These are phyloP conservation scores for Hansenula anomala DNA, from an alignment of 1,139 yeast species.

Conservation along the genomic window DNA sequence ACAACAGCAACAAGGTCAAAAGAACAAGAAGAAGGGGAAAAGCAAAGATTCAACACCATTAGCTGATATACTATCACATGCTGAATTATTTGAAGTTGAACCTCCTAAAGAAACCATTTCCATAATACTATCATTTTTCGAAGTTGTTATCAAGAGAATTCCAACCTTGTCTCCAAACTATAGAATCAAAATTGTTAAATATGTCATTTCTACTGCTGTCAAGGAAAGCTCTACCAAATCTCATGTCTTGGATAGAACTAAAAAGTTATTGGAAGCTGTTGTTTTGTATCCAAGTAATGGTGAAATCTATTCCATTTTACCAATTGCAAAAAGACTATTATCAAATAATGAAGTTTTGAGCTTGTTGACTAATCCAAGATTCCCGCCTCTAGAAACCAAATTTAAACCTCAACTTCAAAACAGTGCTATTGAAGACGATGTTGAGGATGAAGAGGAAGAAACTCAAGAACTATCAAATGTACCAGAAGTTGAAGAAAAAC, in stretches of 20 bases:
- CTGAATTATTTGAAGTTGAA: slow-evolving; percentile 46
- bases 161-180: slow-evolving; percentile 55
- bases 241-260: slow-evolving; percentile 26
- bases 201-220: slow-evolving; percentile 34
- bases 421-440: slow-evolving; percentile 15
- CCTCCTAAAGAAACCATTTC: slow-evolving; percentile 35
- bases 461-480: slow-evolving; percentile 13
- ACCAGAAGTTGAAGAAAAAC: slow-evolving; percentile 6
- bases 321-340: slow-evolving; percentile 52
- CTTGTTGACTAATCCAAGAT: slow-evolving; percentile 68
- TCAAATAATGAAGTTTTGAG: slow-evolving; percentile 42
- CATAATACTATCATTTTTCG: slow-evolving; percentile 45
- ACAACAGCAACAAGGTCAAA: slow-evolving; percentile 16
- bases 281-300: slow-evolving; percentile 63
- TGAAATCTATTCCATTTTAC: slow-evolving; percentile 57
- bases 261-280: slow-evolving; percentile 41
- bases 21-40: slow-evolving; percentile 38
- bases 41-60: slow-evolving; percentile 42
- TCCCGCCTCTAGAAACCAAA: slow-evolving; percentile 42
- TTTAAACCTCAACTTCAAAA: slow-evolving; percentile 10
- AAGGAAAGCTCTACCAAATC: slow-evolving; percentile 22
- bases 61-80: slow-evolving; percentile 69
- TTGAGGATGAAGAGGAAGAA: slow-evolving; percentile 24
- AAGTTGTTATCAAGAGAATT: slow-evolving; percentile 42
- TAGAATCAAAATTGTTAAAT: slow-evolving; percentile 56